These are phyloP conservation scores for Nitzschia palea DNA, from an alignment of 108 stramenopile genomes.

Conservation along the genomic window DNA sequence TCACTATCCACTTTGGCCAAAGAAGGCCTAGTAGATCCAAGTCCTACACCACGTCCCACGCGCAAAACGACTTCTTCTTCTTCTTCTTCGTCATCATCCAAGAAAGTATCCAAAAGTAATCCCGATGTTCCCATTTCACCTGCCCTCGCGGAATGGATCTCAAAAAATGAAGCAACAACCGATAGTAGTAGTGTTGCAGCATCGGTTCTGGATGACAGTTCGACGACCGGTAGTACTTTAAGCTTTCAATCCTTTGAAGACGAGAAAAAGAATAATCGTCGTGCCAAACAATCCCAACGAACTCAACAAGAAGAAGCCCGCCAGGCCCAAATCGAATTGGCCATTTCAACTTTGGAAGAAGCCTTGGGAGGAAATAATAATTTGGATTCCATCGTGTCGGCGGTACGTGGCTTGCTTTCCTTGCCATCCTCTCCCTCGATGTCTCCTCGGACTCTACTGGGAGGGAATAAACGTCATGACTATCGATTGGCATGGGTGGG, in stretches of 20 bases:
- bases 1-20: neutral
- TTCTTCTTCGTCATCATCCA: too few species aligned
- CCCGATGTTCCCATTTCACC: slow-evolving; percentile 26
- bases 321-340: slow-evolving; percentile 11
- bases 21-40: slow-evolving; percentile 1
- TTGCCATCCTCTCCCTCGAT: slow-evolving; percentile 4
- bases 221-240: neutral
- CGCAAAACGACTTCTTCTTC: neutral
- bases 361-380: slow-evolving; percentile 25
- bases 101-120: neutral
- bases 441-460: slow-evolving; percentile 17
- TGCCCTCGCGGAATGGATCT: slow-evolving; percentile 34
- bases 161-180: neutral
- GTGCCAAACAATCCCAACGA: slow-evolving; percentile 17
- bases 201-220: neutral
- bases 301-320: slow-evolving; percentile 22
- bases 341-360: slow-evolving; percentile 6
- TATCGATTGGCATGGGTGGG: slow-evolving; percentile 85
- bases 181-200: slow-evolving; percentile 8
- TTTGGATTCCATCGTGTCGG: slow-evolving; percentile 18
- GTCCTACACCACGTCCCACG: neutral
- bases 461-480: slow-evolving; percentile 13
- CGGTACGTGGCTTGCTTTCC: slow-evolving; percentile 13
- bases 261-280: neutral
- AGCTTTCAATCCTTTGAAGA: slow-evolving; percentile 14